A percentile compares a stretch with the other conserved stretches of the same genome.
Evolutionary conservation across 371 early-diverging fungal genomes (phyloP).

Genomic region (Nematocida ausubeli): DNA sequence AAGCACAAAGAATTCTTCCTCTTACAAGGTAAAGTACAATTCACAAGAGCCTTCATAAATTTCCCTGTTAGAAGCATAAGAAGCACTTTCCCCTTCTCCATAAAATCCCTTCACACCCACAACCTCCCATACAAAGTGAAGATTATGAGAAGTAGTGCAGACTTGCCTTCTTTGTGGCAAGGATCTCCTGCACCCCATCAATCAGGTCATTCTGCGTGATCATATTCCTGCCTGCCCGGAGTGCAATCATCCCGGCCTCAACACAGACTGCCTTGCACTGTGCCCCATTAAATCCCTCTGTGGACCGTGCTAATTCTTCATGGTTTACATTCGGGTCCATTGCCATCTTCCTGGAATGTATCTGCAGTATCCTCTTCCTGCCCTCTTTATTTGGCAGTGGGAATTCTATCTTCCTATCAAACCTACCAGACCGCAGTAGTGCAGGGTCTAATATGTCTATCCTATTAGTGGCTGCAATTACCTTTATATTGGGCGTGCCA

Average conservation of each 20-base stretch:
- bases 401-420: conserved; percentile 99
- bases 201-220: conserved; percentile 96
- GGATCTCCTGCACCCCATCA: conserved; percentile 97
- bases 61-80: too few relatives aligned
- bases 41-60: too few relatives aligned
- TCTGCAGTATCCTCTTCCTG: conserved; percentile 92
- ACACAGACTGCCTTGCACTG: conserved; percentile 99
- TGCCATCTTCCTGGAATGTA: conserved; percentile 98
- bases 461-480: conserved; percentile 99
- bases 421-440: conserved; percentile 90
- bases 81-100: too few relatives aligned
- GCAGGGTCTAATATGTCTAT: conserved; percentile 99
- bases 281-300: conserved; percentile 98
- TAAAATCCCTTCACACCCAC: too few relatives aligned
- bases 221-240: conserved; percentile 80
- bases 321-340: conserved; percentile 89
- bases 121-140: too few relatives aligned
- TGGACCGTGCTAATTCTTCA: conserved; percentile 90
- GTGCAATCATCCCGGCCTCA: conserved; percentile 97
- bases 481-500: conserved; percentile 79
- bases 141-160: conserved; percentile 69
- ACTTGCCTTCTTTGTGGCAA: conserved; percentile 93
- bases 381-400: conserved; percentile 95
- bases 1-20: too few relatives aligned
- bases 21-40: too few relatives aligned